Conservation (phyloP, 75 land plant genomes). For the Cupressus sempervirens region DNA sequence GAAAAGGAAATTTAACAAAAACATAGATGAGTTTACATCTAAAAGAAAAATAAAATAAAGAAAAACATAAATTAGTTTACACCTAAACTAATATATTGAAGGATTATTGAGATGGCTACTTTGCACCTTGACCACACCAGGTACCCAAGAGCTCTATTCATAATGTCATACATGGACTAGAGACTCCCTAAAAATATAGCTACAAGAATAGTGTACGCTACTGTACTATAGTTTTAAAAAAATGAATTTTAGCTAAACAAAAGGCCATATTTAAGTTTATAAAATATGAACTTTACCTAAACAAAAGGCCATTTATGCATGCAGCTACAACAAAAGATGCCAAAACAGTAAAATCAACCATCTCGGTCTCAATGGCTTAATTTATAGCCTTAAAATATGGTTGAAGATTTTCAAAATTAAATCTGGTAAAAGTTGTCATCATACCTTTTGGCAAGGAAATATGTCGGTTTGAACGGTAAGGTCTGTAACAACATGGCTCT, state of each 20-base stretch:
- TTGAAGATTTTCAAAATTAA: not conserved
- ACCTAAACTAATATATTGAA: not conserved
- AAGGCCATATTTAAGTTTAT: not conserved
- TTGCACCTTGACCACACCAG: not conserved
- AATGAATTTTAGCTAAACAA: not conserved
- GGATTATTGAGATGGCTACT: not conserved
- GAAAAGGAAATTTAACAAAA: no score
- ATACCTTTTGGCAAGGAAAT: constrained; percentile 55
- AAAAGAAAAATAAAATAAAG: no score
- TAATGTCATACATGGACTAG: not conserved
- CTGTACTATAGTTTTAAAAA: not conserved
- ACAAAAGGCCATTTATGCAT: not conserved
- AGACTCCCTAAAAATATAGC: not conserved
- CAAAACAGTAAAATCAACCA: not conserved
- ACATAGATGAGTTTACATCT: not conserved
- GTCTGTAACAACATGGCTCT: constrained; percentile 31
- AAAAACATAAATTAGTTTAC: no score
- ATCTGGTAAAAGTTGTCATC: not conserved
- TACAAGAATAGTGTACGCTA: not conserved
- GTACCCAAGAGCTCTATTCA: not conserved
- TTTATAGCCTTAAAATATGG: not conserved
- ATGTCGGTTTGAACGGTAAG: constrained; percentile 29
- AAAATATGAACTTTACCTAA: not conserved
- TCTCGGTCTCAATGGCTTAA: not conserved
- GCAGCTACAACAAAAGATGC: not conserved